phyloP scores from a whole-genome alignment of 805 yeast species.

The Cyberlindnera mississippiensis region DNA sequence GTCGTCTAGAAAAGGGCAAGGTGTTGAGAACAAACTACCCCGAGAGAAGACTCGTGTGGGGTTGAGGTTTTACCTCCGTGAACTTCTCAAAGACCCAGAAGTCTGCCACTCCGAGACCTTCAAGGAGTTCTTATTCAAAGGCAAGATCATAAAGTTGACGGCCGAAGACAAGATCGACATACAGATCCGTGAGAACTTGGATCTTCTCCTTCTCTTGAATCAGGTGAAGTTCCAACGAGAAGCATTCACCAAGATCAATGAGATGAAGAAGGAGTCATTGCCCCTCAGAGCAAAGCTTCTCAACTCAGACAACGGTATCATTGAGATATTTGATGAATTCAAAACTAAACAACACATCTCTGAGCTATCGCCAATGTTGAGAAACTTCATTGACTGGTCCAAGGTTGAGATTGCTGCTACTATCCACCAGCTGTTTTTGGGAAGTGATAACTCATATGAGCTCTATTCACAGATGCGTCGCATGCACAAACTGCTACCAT shows the following conservation, averaged over 20 bases:
- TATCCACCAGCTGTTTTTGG: conserved; percentile 72
- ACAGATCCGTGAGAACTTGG: conserved; percentile 54
- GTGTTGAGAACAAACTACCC: conserved; percentile 35
- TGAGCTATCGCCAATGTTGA: conserved; percentile 62
- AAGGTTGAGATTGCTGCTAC: conserved; percentile 83
- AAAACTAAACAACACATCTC: conserved; percentile 47
- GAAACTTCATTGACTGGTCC: conserved; percentile 74
- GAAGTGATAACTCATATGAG: conserved; percentile 78
- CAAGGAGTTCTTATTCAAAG: conserved; percentile 46
- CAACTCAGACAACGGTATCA: conserved; percentile 49
- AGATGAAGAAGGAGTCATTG: conserved; percentile 53
- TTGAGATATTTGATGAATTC: conserved; percentile 61
- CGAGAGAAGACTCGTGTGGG: conserved; percentile 78
- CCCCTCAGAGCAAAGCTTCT: conserved; percentile 54
- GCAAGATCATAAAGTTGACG: conserved; percentile 36
- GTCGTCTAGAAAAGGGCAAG: neutral
- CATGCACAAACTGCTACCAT: conserved; percentile 78
- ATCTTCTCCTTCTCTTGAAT: conserved; percentile 52
- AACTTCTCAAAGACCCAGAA: conserved; percentile 49
- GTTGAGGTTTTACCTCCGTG: conserved; percentile 65
- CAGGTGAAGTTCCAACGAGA: conserved; percentile 72
- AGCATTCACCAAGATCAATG: conserved; percentile 52
- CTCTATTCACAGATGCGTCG: conserved; percentile 65
- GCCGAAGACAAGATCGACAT: conserved; percentile 51
- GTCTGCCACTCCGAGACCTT: conserved; percentile 51